These are phyloP conservation scores for Cyclocybe aegerita DNA, from an alignment of 768 basidiomycete genomes.

Conservation along the genomic window DNA sequence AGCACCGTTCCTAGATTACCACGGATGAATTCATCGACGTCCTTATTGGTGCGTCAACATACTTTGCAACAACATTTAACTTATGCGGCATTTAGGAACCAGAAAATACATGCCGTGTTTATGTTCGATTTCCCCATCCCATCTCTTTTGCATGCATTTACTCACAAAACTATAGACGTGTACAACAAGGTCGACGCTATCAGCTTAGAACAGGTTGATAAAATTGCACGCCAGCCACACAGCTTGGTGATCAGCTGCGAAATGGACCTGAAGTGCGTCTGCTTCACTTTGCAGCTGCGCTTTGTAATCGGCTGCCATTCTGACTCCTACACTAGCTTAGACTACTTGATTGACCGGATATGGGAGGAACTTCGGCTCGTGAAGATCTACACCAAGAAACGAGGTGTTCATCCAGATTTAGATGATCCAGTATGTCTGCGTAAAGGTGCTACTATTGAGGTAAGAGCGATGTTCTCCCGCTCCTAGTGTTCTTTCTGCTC, in stretches of 20 bases:
- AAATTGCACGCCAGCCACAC: slow-evolving; percentile 76
- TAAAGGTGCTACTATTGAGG: slow-evolving; percentile 92
- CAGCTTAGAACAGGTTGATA: slow-evolving; percentile 80
- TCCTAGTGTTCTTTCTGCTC: too few species aligned
- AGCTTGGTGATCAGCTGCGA: slow-evolving; percentile 97
- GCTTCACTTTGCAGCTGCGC: background rate
- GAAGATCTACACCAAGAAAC: slow-evolving; percentile 96
- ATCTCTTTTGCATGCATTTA: background rate
- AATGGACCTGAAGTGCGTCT: slow-evolving; percentile 79
- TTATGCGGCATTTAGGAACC: slow-evolving; percentile 50
- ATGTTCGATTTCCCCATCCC: slow-evolving; percentile 46
- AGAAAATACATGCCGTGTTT: slow-evolving; percentile 95
- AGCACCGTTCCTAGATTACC: slow-evolving; percentile 60
- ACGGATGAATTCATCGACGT: slow-evolving; percentile 98
- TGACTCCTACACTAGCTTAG: slow-evolving; percentile 43
- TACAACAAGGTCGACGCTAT: slow-evolving; percentile 97
- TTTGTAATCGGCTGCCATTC: slow-evolving; percentile 4
- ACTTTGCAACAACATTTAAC: background rate
- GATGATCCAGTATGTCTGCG: slow-evolving; percentile 88
- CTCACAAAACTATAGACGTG: slow-evolving; percentile 52
- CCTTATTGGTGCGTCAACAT: slow-evolving; percentile 68
- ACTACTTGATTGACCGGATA: slow-evolving; percentile 72
- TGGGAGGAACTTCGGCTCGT: slow-evolving; percentile 81
- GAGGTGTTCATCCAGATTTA: slow-evolving; percentile 92
- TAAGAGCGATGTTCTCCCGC: slow-evolving; percentile 19